Evolutionary conservation across 1,284 basidiomycete species (phyloP), one percentile per base, ranked within the genome.

Genomic region (Cystobasidiaceae sp.): DNA sequence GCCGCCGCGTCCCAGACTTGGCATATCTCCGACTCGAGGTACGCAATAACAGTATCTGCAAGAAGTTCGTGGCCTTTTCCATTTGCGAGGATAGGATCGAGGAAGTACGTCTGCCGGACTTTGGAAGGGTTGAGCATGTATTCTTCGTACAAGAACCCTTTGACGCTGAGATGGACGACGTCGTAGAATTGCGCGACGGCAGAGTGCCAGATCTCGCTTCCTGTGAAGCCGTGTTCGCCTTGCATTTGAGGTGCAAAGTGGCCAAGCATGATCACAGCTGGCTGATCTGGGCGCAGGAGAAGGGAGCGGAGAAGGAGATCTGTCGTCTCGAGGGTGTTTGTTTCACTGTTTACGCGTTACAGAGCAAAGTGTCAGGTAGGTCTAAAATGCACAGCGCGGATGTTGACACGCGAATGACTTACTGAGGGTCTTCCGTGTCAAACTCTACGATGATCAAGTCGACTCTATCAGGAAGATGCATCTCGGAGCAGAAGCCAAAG

Each of bases 161-260:
- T 93, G 67, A 85, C 83, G 76, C 86, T 90, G 67, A 97, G 80
- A 75, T 96, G 89, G 0, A 93, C 91, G 30, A 96, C 83, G 74
- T 97, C 93, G 79, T 97, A 97, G 79, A 92, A 96, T 75, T 93
- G 90, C 0, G 93, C 89, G 3, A 96, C 90, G 57, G 88, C 80
- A 70, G 82, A 86, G 76, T 97, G 93, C 80, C 85, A 85, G 71
- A 90, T 84, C 74, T 94, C 92, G 1, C 90, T 88, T 1, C 93
- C 91, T 4, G 84, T 84, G 74, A 89, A 93, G 1, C 91, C 91
- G 72, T 89, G 81, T 41, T 83, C 80, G 55, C 83, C 80, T 73
- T 92, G 88, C 1, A 86, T 75, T 73, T 97, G 90, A 0, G 91
- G 88, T 66, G 84, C 84, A 75, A 96, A 96, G 78, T 96, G 92